Percentiles rank a stretch among this genome's conserved stretches.
These are phyloP conservation scores for Wickerhamomyces queroliae DNA, from an alignment of 805 yeast species.

Conservation along the genomic window DNA sequence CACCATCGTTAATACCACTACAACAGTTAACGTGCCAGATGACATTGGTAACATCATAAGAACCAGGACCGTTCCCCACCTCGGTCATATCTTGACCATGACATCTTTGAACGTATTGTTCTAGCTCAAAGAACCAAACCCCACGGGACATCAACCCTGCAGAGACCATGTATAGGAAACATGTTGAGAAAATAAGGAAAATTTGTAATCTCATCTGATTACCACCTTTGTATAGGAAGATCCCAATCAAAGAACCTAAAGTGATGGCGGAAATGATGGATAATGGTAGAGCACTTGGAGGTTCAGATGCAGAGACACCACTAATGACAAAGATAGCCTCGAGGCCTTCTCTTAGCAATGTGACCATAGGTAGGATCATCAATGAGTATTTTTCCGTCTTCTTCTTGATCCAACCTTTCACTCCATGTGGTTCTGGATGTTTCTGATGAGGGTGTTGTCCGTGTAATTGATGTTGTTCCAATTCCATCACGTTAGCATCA, in stretches of 20 bases:
- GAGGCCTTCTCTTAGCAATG: slow-evolving; percentile 84
- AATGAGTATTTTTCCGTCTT: slow-evolving; percentile 53
- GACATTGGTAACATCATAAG: slow-evolving; percentile 70
- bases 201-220: slow-evolving; percentile 69
- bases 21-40: slow-evolving; percentile 97
- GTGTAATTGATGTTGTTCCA: not conserved
- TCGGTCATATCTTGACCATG: slow-evolving; percentile 82
- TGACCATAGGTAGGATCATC: slow-evolving; percentile 74
- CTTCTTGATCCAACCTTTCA: slow-evolving; percentile 10
- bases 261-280: slow-evolving; percentile 56
- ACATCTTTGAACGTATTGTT: slow-evolving; percentile 64
- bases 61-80: slow-evolving; percentile 89
- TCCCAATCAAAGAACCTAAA: slow-evolving; percentile 61
- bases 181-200: slow-evolving; percentile 70
- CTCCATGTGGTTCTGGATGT: too few relatives aligned
- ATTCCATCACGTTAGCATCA: not conserved
- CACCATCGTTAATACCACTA: slow-evolving; percentile 84
- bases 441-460: too few relatives aligned
- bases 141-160: slow-evolving; percentile 88
- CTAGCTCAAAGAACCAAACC: slow-evolving; percentile 85
- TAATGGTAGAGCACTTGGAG: slow-evolving; percentile 56
- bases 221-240: slow-evolving; percentile 69
- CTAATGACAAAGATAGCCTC: slow-evolving; percentile 92
- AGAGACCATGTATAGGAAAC: slow-evolving; percentile 78
- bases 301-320: slow-evolving; percentile 77